A percentile compares a stretch with the other conserved stretches of the same genome.
phyloP scores from a whole-genome alignment of 1,284 basidiomycete genomes.

The Moniliophthora roreri region DNA sequence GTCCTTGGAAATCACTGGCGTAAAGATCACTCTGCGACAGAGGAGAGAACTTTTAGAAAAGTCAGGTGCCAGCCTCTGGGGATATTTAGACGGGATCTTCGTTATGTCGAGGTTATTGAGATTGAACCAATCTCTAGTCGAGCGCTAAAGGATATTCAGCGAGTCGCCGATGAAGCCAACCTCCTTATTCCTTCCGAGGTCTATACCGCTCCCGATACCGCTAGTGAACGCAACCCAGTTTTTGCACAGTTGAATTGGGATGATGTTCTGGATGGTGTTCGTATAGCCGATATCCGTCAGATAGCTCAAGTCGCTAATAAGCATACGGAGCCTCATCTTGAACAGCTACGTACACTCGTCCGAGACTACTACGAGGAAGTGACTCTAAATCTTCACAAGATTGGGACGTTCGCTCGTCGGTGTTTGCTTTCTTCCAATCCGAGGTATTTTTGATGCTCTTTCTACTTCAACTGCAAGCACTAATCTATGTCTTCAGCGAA shows the following conservation, averaged over 20 bases:
- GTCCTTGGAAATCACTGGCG: background rate
- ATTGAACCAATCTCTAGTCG: background rate
- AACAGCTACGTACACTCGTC: background rate
- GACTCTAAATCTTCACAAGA: background rate
- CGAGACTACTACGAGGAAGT: slow-evolving; percentile 2
- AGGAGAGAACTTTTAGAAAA: background rate
- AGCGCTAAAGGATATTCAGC: background rate
- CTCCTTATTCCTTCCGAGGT: background rate
- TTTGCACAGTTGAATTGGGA: background rate
- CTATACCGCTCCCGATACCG: background rate
- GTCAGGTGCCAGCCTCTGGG: background rate
- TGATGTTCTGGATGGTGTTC: background rate
- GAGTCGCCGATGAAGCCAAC: background rate
- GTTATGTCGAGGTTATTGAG: background rate
- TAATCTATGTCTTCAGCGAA: background rate
- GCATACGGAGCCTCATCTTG: background rate
- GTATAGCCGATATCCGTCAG: background rate
- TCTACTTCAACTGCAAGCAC: background rate
- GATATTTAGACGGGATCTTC: background rate
- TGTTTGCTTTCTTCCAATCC: background rate
- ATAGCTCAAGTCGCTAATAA: background rate
- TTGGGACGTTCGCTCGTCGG: background rate
- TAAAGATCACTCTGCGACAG: background rate
- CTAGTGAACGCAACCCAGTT: background rate
- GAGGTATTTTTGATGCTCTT: background rate